A percentile compares a stretch with the other conserved stretches of the same genome.
phyloP scores from a whole-genome alignment of 345 rosid species.

The Brassica incana region DNA sequence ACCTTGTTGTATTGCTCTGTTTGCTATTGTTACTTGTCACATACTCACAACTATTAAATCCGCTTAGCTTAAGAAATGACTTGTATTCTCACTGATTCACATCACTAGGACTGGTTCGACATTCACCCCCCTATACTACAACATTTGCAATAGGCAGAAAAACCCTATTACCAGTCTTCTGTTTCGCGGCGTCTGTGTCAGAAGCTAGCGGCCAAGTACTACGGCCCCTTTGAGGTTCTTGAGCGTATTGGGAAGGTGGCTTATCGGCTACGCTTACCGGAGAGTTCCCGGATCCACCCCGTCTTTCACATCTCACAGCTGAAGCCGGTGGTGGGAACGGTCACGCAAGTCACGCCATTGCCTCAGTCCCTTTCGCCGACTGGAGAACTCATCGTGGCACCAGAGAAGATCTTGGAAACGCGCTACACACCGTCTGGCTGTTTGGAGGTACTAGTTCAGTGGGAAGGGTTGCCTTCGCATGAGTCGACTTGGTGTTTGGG shows the following conservation, averaged over 20 bases:
- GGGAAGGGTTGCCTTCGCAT: background rate
- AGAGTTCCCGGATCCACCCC: background rate
- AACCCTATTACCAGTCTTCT: too few species aligned
- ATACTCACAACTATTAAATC: too few species aligned
- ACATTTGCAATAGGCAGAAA: too few species aligned
- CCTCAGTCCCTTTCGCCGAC: background rate
- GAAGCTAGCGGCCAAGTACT: background rate
- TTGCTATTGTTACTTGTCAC: too few species aligned
- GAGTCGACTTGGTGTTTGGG: background rate
- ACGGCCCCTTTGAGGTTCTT: background rate
- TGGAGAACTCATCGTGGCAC: background rate
- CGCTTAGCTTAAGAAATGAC: too few species aligned
- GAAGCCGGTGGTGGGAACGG: background rate
- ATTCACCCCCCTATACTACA: too few species aligned
- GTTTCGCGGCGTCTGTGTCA: background rate
- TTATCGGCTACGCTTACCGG: background rate
- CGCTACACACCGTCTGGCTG: background rate
- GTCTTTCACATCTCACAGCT: background rate
- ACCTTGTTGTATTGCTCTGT: too few species aligned
- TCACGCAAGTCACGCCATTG: background rate
- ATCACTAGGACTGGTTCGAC: too few species aligned
- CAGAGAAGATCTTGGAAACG: background rate
- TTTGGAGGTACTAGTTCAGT: background rate
- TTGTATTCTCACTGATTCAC: too few species aligned
- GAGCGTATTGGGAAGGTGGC: background rate